These are phyloP conservation scores for Sarcomyxa edulis DNA, from an alignment of 768 basidiomycete genomes.

Conservation along the genomic window DNA sequence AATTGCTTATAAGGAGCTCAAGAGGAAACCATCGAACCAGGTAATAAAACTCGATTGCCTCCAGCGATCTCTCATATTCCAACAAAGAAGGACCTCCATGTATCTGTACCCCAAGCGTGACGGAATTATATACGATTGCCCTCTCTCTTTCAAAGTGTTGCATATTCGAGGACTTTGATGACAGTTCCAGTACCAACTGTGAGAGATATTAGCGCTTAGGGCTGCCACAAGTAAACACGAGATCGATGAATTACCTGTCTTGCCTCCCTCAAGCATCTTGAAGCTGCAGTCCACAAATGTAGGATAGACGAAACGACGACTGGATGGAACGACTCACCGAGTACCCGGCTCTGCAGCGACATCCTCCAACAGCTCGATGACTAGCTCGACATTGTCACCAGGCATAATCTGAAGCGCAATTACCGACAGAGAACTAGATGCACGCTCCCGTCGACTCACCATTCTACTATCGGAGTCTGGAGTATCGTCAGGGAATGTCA, in stretches of 20 bases:
- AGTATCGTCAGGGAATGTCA: conserved; percentile 86
- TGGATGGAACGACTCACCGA: conserved; percentile 44
- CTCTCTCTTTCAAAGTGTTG: no score
- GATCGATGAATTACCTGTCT: conserved; percentile 59
- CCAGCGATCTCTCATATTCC: no score
- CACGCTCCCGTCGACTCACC: conserved; percentile 34
- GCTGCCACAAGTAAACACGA: background rate
- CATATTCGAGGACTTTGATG: conserved; percentile 66
- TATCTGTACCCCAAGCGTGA: no score
- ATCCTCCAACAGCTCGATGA: conserved; percentile 76
- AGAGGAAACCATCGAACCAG: no score
- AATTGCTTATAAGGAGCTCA: no score
- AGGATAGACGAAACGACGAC: background rate
- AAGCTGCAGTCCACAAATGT: conserved; percentile 38
- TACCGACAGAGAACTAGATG: conserved; percentile 1
- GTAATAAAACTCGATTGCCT: no score
- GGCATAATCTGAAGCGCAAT: conserved; percentile 71
- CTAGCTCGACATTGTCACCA: conserved; percentile 94
- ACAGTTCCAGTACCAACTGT: conserved; percentile 94
- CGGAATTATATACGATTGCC: no score
- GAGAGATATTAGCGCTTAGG: conserved; percentile 9
- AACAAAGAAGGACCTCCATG: no score
- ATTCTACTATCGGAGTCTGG: conserved; percentile 81
- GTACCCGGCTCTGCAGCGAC: conserved; percentile 87
- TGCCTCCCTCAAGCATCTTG: conserved; percentile 92